A percentile compares a stretch with the other conserved stretches of the same genome.
Evolutionary conservation across 164 flowering plant species (phyloP).

Genomic region (Magnolia changhungtana): DNA sequence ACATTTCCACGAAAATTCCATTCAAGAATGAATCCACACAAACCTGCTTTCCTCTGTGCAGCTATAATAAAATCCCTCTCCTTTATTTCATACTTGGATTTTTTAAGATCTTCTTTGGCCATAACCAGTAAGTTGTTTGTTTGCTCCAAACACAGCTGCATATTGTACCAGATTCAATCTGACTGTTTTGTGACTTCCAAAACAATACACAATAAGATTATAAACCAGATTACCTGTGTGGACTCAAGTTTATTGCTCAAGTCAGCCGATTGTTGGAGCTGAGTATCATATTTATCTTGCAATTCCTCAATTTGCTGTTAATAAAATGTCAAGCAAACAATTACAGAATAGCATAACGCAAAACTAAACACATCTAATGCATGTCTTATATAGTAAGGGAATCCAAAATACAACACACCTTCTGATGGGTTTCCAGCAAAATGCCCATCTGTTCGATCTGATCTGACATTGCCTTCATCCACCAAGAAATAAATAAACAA

Average conservation of each 20-base stretch:
- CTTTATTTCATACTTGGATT: conserved; percentile 61
- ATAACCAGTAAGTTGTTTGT: conserved; percentile 49
- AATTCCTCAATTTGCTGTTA: conserved; percentile 74
- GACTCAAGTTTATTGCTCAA: conserved; percentile 58
- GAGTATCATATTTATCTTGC: conserved; percentile 57
- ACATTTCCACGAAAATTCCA: conserved; percentile 3
- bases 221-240: conserved; percentile 51
- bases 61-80: conserved; percentile 82
- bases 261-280: conserved; percentile 51
- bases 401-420: conserved; percentile 39
- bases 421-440: conserved; percentile 63
- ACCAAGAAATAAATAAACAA: conserved; percentile 5
- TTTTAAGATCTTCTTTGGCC: conserved; percentile 64
- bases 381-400: background rate
- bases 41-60: conserved; percentile 82
- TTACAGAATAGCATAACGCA: background rate
- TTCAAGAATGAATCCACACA: background rate
- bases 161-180: background rate
- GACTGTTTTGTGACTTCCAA: background rate
- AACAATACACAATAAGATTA: background rate
- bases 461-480: conserved; percentile 78
- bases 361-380: background rate
- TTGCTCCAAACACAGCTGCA: conserved; percentile 63
- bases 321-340: background rate
- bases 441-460: conserved; percentile 88